Percentiles rank a stretch among this genome's conserved stretches.
Evolutionary conservation across 257 asterid species (phyloP).

Genomic region (Nyctanthes arbortristis): DNA sequence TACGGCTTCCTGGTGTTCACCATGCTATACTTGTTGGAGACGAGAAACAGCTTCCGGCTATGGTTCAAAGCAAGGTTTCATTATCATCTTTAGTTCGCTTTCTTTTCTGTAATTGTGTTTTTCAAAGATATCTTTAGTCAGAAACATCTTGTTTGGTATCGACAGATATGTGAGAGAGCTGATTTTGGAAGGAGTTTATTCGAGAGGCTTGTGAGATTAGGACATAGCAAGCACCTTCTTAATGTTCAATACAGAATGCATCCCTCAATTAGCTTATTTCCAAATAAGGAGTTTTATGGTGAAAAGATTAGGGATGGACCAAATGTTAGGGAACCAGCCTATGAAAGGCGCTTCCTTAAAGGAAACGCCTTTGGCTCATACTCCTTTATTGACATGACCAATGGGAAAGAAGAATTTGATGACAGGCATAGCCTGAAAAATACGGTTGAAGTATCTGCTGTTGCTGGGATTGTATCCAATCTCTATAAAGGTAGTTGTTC

Average conservation of each 20-base stretch:
- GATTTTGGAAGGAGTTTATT: constrained; percentile 77
- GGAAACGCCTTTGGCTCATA: constrained; percentile 56
- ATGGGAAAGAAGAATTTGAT: constrained; percentile 55
- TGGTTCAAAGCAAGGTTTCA: constrained; percentile 74
- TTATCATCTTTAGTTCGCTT: not conserved
- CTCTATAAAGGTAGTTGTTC: constrained; percentile 51
- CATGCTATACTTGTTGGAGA: constrained; percentile 86
- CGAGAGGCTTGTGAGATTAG: constrained; percentile 61
- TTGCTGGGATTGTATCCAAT: constrained; percentile 56
- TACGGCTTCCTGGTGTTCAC: constrained; percentile 60
- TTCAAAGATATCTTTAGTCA: not conserved
- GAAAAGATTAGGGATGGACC: constrained; percentile 48
- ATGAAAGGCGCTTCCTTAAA: constrained; percentile 41
- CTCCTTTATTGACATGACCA: constrained; percentile 60
- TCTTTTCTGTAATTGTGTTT: not conserved
- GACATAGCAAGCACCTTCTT: constrained; percentile 58
- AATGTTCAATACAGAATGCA: constrained; percentile 83
- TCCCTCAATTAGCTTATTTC: constrained; percentile 76
- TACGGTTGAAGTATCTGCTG: constrained; percentile 50
- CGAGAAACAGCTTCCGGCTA: constrained; percentile 75
- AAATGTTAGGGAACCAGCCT: constrained; percentile 41
- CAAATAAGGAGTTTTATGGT: constrained; percentile 61
- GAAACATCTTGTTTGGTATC: constrained; percentile 2
- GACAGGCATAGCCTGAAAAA: constrained; percentile 45
- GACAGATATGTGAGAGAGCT: constrained; percentile 55